Conservation (phyloP, 176 grass and related monocot genomes). For the Dactylis glomerata region DNA sequence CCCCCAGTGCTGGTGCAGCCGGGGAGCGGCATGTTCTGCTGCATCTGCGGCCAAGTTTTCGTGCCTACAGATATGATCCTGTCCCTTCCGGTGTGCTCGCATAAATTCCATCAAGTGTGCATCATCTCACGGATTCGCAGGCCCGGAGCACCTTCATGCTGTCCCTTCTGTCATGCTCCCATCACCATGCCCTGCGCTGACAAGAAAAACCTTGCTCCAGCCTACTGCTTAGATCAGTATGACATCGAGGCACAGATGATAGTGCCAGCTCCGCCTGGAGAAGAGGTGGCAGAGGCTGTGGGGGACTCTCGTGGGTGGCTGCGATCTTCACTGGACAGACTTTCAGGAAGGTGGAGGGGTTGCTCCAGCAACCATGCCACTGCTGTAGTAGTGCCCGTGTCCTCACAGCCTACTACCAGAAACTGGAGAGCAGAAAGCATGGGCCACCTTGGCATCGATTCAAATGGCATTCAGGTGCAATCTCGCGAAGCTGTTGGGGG, state of each 20-base stretch:
- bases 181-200: not conserved
- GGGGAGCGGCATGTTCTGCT: not conserved
- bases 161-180: conserved; percentile 11
- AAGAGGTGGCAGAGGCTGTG: conserved; percentile 15
- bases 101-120: conserved; percentile 34
- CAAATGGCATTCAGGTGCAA: not conserved
- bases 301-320: conserved; percentile 27
- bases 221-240: conserved; percentile 11
- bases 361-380: conserved; percentile 34
- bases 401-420: not conserved
- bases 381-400: conserved; percentile 4
- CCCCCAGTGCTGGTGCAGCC: not conserved
- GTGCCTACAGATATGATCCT: not conserved
- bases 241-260: conserved; percentile 32
- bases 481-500: not conserved
- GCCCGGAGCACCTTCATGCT: not conserved
- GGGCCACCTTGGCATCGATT: conserved; percentile 5
- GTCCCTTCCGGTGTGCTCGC: conserved; percentile 20
- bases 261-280: not conserved
- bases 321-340: conserved; percentile 30
- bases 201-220: not conserved
- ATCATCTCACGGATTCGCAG: conserved; percentile 16
- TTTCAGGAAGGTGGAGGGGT: conserved; percentile 31
- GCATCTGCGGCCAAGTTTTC: not conserved
- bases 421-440: conserved; percentile 8